Evolutionary conservation across 768 basidiomycete genomes (phyloP).

Genomic region (Multifurca ochricompacta): DNA sequence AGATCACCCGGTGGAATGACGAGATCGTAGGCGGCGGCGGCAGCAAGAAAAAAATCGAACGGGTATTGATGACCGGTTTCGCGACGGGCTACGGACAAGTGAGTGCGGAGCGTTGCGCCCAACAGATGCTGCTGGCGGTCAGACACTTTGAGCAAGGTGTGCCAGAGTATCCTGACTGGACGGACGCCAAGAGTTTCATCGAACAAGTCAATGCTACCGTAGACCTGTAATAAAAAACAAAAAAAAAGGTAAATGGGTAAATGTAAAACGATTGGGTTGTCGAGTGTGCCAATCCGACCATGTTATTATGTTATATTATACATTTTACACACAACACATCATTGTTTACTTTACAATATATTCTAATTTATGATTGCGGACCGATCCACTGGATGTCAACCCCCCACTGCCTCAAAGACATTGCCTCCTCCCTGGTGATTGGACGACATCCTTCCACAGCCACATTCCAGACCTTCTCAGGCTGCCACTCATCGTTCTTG

Average conservation of each 20-base stretch:
- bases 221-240: neutral
- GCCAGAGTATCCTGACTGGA: conserved; percentile 4
- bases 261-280: neutral
- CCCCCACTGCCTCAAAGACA: conserved; percentile 2
- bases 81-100: conserved; percentile 18
- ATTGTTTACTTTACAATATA: neutral
- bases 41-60: neutral
- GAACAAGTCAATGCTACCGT: conserved; percentile 8
- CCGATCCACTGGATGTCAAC: conserved; percentile 4
- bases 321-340: no score
- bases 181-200: neutral
- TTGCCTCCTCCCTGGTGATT: conserved; percentile 1
- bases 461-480: neutral
- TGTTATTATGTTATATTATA: no score
- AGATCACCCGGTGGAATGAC: conserved; percentile 25
- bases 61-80: conserved; percentile 21
- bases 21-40: neutral
- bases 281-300: no score
- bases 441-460: conserved; percentile 2
- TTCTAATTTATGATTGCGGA: neutral
- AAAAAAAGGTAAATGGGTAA: neutral
- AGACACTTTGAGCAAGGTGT: conserved; percentile 9
- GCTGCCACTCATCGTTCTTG: neutral
- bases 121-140: conserved; percentile 16
- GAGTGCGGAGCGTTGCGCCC: conserved; percentile 1